These are phyloP conservation scores for Fusarium anthophilum DNA, from an alignment of 2,329 filamentous ascomycete genomes.

Conservation along the genomic window DNA sequence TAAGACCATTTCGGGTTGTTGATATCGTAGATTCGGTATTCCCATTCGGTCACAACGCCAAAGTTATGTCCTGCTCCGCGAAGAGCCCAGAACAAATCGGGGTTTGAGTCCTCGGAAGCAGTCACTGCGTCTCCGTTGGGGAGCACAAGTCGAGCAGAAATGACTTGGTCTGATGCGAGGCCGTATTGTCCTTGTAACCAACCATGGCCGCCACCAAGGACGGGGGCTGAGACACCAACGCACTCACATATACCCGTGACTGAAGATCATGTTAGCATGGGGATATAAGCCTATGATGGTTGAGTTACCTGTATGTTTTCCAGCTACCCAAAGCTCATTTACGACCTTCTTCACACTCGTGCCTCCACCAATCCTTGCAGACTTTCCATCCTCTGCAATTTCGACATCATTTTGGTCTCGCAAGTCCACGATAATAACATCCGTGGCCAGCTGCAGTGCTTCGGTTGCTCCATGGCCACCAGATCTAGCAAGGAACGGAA, in stretches of 20 bases:
- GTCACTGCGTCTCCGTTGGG: slow-evolving; percentile 15
- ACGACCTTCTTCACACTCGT: slow-evolving; percentile 17
- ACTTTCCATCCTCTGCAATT: background rate
- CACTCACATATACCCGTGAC: slow-evolving; percentile 40
- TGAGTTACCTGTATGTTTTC: slow-evolving; percentile 25
- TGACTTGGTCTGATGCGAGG: slow-evolving; percentile 16
- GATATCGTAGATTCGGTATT: slow-evolving; percentile 57
- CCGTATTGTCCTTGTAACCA: slow-evolving; percentile 30
- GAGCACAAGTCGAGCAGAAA: slow-evolving; percentile 15
- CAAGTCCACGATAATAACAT: slow-evolving; percentile 17
- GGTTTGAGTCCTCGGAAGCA: background rate
- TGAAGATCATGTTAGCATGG: background rate
- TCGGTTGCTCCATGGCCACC: slow-evolving; percentile 27
- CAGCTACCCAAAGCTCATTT: background rate
- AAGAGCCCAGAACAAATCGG: slow-evolving; percentile 53
- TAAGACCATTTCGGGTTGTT: slow-evolving; percentile 49
- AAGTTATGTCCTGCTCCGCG: slow-evolving; percentile 64
- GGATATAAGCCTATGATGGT: fast-evolving
- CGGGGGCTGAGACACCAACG: slow-evolving; percentile 42
- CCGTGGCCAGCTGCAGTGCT: slow-evolving; percentile 11
- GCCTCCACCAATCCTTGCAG: slow-evolving; percentile 9
- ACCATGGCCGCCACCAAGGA: slow-evolving; percentile 24
- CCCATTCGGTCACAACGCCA: slow-evolving; percentile 57
- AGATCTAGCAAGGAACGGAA: slow-evolving; percentile 22
- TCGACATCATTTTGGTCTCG: background rate